phyloP scores from a whole-genome alignment of 352 stramenopile species.

The Phytophthora lateralis region DNA sequence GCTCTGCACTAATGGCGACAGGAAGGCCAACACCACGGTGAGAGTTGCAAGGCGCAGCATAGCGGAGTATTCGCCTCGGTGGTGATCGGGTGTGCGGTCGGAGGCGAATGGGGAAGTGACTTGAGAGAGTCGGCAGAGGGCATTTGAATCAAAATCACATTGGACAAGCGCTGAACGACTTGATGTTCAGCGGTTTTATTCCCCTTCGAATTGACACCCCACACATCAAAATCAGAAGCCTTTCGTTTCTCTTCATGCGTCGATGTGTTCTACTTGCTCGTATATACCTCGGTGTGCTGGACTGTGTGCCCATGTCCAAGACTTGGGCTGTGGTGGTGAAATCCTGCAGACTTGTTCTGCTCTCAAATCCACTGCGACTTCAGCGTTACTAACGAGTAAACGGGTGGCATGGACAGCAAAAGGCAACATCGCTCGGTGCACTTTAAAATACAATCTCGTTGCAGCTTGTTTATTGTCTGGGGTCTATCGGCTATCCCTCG shows the following conservation, averaged over 20 bases:
- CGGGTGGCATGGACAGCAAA: not conserved
- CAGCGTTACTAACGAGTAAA: constrained; percentile 17
- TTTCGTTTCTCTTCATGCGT: not conserved
- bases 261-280: not conserved
- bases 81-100: not conserved
- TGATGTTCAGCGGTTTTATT: not conserved
- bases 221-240: not conserved
- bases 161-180: not conserved
- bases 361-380: not conserved
- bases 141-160: not conserved
- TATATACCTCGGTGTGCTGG: not conserved
- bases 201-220: not conserved
- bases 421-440: not conserved
- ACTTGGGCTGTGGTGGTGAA: not conserved
- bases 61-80: constrained; percentile 4
- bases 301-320: not conserved
- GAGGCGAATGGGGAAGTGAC: constrained; percentile 33
- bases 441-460: constrained; percentile 26
- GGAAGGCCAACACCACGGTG: constrained; percentile 10
- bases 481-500: constrained; percentile 15
- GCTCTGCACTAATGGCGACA: constrained; percentile 11
- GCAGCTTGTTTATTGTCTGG: constrained; percentile 34
- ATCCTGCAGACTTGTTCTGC: no score
- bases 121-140: not conserved
- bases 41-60: constrained; percentile 28